Conservation (phyloP, 116 monocot genomes). For the Phalaenopsis hybrid region DNA sequence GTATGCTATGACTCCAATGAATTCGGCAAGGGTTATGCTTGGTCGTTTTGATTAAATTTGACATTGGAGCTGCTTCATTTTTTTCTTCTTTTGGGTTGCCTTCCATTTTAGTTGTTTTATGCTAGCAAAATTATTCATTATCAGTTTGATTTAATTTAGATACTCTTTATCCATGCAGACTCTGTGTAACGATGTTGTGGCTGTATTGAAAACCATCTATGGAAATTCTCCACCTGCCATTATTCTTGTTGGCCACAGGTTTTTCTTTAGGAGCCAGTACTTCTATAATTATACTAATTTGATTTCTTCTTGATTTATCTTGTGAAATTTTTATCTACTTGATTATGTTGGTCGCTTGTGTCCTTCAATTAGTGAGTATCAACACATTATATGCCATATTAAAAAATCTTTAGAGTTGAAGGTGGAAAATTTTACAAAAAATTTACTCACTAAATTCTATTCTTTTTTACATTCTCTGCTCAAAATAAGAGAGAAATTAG, state of each 20-base stretch:
- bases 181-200: conserved; percentile 75
- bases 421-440: neutral
- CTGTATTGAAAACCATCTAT: conserved; percentile 81
- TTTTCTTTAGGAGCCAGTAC: conserved; percentile 4
- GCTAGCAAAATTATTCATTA: conserved; percentile 1
- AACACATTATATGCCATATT: neutral
- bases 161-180: conserved; percentile 51
- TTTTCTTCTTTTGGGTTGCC: neutral
- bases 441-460: neutral
- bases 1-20: conserved; percentile 21
- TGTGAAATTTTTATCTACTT: neutral
- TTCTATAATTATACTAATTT: neutral
- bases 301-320: neutral
- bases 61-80: neutral
- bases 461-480: neutral
- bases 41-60: neutral
- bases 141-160: neutral
- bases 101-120: neutral
- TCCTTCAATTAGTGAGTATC: neutral
- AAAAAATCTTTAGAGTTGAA: neutral
- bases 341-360: neutral
- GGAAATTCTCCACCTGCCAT: conserved; percentile 94
- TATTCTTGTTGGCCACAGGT: conserved; percentile 98
- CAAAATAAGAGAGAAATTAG: neutral
- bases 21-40: neutral